Conservation (phyloP, 2,329 filamentous ascomycete genomes). For the Ramularia endophylla region DNA sequence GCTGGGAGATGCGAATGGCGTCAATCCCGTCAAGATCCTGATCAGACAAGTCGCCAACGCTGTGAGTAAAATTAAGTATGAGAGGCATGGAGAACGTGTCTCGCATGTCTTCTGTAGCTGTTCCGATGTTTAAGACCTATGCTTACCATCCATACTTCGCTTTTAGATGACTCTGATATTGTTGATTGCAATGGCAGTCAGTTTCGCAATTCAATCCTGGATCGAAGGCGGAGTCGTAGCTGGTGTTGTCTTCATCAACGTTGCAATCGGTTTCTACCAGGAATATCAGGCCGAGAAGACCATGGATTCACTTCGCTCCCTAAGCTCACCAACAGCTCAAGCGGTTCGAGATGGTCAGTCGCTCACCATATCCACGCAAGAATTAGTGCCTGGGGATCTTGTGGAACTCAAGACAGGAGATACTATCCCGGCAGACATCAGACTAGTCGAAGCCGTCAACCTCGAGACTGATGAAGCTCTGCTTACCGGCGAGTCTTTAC, state of each 20-base stretch:
- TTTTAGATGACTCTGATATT: conserved; percentile 33
- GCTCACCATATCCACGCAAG: conserved; percentile 34
- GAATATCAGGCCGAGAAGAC: conserved; percentile 44
- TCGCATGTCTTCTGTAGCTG: too few relatives aligned
- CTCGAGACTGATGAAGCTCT: conserved; percentile 61
- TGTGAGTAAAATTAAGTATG: conserved; percentile 56
- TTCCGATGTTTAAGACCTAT: too few relatives aligned
- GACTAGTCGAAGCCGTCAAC: conserved; percentile 36
- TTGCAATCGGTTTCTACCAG: conserved; percentile 41
- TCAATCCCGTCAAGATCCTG: conserved; percentile 65
- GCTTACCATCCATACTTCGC: neutral
- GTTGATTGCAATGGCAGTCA: conserved; percentile 43
- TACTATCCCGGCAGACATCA: conserved; percentile 43
- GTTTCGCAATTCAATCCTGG: conserved; percentile 40
- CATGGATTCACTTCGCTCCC: conserved; percentile 42
- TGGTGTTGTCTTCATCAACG: conserved; percentile 40
- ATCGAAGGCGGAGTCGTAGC: conserved; percentile 45
- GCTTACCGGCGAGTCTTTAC: conserved; percentile 66
- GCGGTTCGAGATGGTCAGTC: conserved; percentile 41
- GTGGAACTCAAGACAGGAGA: conserved; percentile 42
- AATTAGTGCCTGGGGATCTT: conserved; percentile 43
- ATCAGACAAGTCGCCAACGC: conserved; percentile 68
- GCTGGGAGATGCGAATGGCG: conserved; percentile 62
- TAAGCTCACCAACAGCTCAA: conserved; percentile 40
- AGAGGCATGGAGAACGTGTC: too few relatives aligned